Evolutionary conservation across 169 alveolate genomes (phyloP).

Genomic region (Plasmodium inui): DNA sequence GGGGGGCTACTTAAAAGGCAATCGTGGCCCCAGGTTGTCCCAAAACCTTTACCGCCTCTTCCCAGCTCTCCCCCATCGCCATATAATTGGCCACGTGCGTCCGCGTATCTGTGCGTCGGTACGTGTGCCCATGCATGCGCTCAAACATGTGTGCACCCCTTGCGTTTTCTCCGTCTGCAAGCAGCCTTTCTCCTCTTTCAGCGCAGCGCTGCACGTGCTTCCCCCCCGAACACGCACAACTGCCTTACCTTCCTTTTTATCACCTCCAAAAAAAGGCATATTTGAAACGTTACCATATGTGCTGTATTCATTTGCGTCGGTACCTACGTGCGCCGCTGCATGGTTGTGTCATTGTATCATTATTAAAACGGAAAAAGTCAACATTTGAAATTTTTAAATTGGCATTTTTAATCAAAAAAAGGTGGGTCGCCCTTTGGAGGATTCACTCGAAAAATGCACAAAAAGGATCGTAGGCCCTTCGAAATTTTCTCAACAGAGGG

Average conservation of each 20-base stretch:
- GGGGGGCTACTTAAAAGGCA: neutral
- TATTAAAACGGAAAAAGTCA: neutral
- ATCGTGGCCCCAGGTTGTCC: neutral
- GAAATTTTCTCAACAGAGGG: neutral
- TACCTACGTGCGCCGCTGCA: neutral
- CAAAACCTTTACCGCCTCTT: too few species aligned
- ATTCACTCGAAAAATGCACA: neutral
- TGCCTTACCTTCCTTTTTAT: neutral
- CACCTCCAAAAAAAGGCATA: neutral
- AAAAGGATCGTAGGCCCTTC: neutral
- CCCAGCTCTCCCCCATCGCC: neutral
- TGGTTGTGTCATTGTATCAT: neutral
- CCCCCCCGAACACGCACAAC: too few species aligned
- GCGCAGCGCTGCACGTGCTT: neutral
- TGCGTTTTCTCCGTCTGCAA: neutral
- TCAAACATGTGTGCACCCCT: neutral
- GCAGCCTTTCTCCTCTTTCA: neutral
- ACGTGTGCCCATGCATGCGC: neutral
- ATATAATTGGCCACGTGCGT: neutral
- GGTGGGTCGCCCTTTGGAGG: neutral
- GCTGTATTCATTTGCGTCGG: conserved; percentile 7
- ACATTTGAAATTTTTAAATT: neutral
- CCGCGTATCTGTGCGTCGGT: neutral
- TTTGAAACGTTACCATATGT: neutral
- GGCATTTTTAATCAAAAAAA: neutral